Conservation (phyloP, 805 yeast species). For the Metschnikowia drakensbergensis region DNA sequence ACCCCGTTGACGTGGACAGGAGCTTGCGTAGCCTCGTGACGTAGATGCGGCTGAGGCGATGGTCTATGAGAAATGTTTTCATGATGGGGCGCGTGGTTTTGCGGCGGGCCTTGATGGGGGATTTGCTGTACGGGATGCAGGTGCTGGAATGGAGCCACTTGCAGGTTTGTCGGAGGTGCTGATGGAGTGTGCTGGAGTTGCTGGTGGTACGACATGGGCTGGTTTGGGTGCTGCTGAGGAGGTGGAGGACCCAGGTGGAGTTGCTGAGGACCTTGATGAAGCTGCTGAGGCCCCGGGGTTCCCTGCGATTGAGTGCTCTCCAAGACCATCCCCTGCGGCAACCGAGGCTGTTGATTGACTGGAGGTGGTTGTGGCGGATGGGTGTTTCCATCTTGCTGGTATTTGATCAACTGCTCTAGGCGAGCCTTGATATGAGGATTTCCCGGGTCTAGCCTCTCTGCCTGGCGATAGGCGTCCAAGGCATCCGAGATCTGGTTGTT, state of each 20-base stretch:
- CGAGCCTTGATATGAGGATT: conserved; percentile 94
- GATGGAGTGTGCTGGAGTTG: conserved; percentile 11
- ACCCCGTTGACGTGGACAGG: neutral
- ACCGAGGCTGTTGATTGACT: conserved; percentile 54
- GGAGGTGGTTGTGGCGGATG: conserved; percentile 69
- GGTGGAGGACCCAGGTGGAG: conserved; percentile 14
- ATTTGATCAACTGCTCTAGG: conserved; percentile 75
- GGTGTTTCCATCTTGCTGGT: conserved; percentile 64
- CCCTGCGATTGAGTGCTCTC: conserved; percentile 33
- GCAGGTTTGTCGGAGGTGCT: conserved; percentile 16
- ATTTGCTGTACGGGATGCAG: conserved; percentile 1
- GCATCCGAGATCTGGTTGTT: conserved; percentile 95
- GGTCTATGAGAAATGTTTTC: conserved; percentile 7
- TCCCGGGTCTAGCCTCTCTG: conserved; percentile 90
- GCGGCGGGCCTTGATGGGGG: neutral
- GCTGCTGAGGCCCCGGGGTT: conserved; percentile 12
- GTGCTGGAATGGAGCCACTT: conserved; percentile 9
- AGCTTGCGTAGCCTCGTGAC: conserved; percentile 1
- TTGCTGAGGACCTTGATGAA: conserved; percentile 9
- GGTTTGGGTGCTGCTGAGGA: conserved; percentile 13
- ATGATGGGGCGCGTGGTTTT: conserved; percentile 6
- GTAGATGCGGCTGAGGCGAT: conserved; percentile 5
- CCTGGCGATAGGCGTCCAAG: conserved; percentile 93
- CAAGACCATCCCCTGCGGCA: conserved; percentile 65
- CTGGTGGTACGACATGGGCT: conserved; percentile 11